Evolutionary conservation across 306 rosid species (phyloP), one percentile per base, ranked within the genome.

Genomic region (Vachellia pachyceras): DNA sequence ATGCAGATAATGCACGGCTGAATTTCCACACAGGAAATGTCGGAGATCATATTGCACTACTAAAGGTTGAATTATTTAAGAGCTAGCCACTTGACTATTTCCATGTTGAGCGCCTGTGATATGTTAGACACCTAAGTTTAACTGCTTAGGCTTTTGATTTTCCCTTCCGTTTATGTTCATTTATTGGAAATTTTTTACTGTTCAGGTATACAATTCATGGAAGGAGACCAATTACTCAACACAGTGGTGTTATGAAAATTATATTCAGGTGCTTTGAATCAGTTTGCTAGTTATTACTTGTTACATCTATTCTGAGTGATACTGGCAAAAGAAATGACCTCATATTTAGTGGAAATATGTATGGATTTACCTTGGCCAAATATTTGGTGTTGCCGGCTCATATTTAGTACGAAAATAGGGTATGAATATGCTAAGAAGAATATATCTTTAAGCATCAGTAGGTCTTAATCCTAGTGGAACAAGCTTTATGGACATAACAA

Each of bases 211-310:
- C 82, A 87, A 69, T 84, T 91, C 98, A n/a, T 95, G 99, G 99
- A 95, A 89, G 84, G 99, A 95, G 88, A 93, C 98, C 68, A 93
- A 95, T 84, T 95, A 77, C 88, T 95, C 99, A 65, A 90, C 98
- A 7, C 99, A 95, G 42, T 95, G 99, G 99, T 93, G 99, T 81
- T 95, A 86, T 42, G 99, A 95, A 75, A 95, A 91, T 77, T 93
- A 91, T 75, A 91, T 95, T 76, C 99, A 95, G 98, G 98, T 91
- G 80, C 44, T 35, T 20, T 46, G 46, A 65, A 77, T 69, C 37
- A 63, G 75, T 72, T 64, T 55, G 64, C 63, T 69, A 58, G 41
- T 72, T 39, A 23, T 35, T 83, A 29, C 52, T 23, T 66, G 69
- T 63, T 7, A 18, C 49, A 7, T 47, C 72, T 50, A 15, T 29